Conservation (phyloP, 2,329 filamentous ascomycete genomes). For the Incumbomyces delicatus region DNA sequence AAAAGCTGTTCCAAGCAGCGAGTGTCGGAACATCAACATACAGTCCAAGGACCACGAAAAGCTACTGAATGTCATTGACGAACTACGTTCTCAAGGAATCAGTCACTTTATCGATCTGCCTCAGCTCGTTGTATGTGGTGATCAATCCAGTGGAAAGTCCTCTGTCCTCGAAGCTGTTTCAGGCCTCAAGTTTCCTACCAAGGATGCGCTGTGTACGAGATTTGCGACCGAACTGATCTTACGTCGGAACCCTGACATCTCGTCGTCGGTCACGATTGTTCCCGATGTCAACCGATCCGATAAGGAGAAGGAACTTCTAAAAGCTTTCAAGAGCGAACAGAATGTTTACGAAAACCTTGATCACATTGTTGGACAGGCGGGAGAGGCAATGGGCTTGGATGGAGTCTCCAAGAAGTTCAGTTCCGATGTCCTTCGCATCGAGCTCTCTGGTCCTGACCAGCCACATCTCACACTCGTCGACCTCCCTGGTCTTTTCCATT, state of each 20-base stretch:
- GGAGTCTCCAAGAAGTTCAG: constrained; percentile 27
- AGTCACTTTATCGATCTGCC: constrained; percentile 35
- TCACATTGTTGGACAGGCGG: constrained; percentile 44
- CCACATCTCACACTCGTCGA: constrained; percentile 35
- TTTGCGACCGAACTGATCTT: constrained; percentile 25
- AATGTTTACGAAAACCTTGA: constrained; percentile 34
- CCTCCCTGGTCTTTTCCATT: constrained; percentile 34
- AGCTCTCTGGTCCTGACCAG: constrained; percentile 32
- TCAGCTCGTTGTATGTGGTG: constrained; percentile 25
- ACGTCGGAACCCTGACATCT: constrained; percentile 19
- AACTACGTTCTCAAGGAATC: constrained; percentile 41
- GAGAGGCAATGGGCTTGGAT: constrained; percentile 41
- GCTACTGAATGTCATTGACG: constrained; percentile 46
- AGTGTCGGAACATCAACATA: constrained; percentile 9
- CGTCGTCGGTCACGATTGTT: constrained; percentile 37
- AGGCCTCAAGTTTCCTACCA: constrained; percentile 21
- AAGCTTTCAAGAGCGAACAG: constrained; percentile 25
- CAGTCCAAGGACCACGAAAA: constrained; percentile 18
- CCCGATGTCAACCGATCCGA: constrained; percentile 21
- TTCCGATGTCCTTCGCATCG: constrained; percentile 34
- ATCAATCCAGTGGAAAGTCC: constrained; percentile 25
- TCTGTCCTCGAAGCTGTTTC: constrained; percentile 25
- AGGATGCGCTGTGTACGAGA: constrained; percentile 25
- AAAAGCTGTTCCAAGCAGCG: no score
- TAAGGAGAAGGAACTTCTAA: constrained; percentile 24